Evolutionary conservation across 2,329 filamentous ascomycete species (phyloP), one percentile per base, ranked within the genome.

Genomic region (Orbilia brochopaga): DNA sequence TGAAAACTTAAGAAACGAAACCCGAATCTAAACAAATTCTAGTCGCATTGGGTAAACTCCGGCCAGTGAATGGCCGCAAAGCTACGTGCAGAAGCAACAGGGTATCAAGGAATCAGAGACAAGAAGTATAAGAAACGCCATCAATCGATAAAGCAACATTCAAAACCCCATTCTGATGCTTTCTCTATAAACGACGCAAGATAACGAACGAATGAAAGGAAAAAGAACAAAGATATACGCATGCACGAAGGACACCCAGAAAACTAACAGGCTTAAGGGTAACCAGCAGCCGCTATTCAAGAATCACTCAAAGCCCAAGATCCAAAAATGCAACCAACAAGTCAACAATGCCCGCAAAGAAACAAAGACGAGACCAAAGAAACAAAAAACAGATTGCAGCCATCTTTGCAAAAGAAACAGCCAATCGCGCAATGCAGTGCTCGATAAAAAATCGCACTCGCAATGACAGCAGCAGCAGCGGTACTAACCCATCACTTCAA

Each of bases 401-500:
- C n/a, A n/a, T n/a, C n/a, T n/a, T n/a, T n/a, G n/a, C n/a, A n/a
- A 23, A 24, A 40, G 23, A 19, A 21, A 40, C 15, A 51, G 21
- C 11, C 21, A 6, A 32, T 15, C 27, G 13, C 27, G 15, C 1
- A 58, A 23, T 8, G 1, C 54, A 48, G 21, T n/a, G n/a, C n/a
- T n/a, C n/a, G n/a, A n/a, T n/a, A n/a, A n/a, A 37, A 55, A 35
- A 24, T 35, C 1, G n/a, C 15, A 23, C 4, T 23, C n/a, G 27
- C 27, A 32, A 32, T 53, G 21, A 53, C 2, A 53, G 19, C n/a
- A 27, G 4, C 52, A n/a, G 5, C 30, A 15, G 24, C n/a, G 37
- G n/a, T n/a, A 35, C n/a, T 13, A 37, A 44, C 40, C 40, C 24
- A 61, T 82, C 78, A 93, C 79, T 92, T 94, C 79, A 97, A 83